Evolutionary conservation across 2,329 filamentous ascomycete species (phyloP), one percentile per base, ranked within the genome.

Genomic region (Lasiodiplodia theobromae): DNA sequence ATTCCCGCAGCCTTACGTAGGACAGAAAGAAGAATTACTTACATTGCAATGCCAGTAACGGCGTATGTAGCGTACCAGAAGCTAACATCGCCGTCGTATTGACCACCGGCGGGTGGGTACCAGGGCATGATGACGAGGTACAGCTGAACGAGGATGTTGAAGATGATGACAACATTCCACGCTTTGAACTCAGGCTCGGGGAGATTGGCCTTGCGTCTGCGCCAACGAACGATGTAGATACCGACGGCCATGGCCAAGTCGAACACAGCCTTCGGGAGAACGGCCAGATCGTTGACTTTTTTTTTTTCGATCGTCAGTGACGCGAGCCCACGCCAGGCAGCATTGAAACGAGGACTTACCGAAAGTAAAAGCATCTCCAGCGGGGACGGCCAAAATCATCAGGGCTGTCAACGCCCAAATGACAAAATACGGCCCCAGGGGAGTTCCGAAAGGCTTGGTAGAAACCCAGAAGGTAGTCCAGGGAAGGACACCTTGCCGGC

Each of bases 11-110:
- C 34, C 58, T 23, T 14, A 6, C 34, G 18, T n/a, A 31, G 6
- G 18, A 12, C 25, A 56, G 25, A 3, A 66, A 47, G 56, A 16
- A 18, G 37, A 4, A n/a, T 64, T n/a, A 86, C 87, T 82, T 81
- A 89, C 86, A 91, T 85, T 25, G 77, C 88, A 68, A 92, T 84
- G 0, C 90, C 89, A 0, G 88, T 85, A 0, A 88, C 86, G 23
- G 86, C 85, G 72, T 92, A 92, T 0, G 89, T 92, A 1, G 84
- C 90, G 71, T 92, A 93, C 87, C 88, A 93, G 77, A 93, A 93
- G 66, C 86, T 90, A 1, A 92, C 90, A 68, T 90, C 87, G 0
- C 89, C 90, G 0, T 85, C 87, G 40, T 86, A 84, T 0, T 81
- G 80, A 0, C 90, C 90, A 0, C 81, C 84, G 0, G 82, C 81